A percentile compares a stretch with the other conserved stretches of the same genome.
These are phyloP conservation scores for Pisolithus marmoratus DNA, from an alignment of 768 basidiomycete genomes.

Conservation along the genomic window DNA sequence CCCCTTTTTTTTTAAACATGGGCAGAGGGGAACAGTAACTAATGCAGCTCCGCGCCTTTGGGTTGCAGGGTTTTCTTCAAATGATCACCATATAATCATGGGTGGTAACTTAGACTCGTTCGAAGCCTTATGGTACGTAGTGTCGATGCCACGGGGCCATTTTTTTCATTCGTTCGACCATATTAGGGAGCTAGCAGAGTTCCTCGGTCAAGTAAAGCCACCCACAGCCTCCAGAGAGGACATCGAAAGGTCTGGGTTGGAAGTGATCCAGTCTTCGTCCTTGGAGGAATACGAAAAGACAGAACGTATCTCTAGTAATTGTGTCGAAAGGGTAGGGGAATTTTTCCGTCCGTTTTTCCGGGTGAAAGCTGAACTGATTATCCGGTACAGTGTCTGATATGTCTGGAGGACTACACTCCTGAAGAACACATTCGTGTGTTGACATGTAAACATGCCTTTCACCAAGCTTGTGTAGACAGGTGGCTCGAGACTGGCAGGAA, in stretches of 20 bases:
- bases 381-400: conserved; percentile 64
- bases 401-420: conserved; percentile 76
- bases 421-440: conserved; percentile 80
- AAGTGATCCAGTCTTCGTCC: conserved; percentile 54
- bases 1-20: not conserved
- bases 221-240: conserved; percentile 80
- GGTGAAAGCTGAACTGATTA: not conserved
- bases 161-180: not conserved
- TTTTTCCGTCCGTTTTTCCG: not conserved
- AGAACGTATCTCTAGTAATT: conserved; percentile 69
- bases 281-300: conserved; percentile 51
- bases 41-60: conserved; percentile 1
- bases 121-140: conserved; percentile 68
- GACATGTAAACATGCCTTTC: conserved; percentile 85
- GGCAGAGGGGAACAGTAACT: not conserved
- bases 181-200: conserved; percentile 71
- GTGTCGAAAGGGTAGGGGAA: conserved; percentile 60
- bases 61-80: conserved; percentile 78
- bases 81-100: conserved; percentile 84
- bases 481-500: conserved; percentile 86
- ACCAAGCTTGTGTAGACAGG: conserved; percentile 79
- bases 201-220: conserved; percentile 78
- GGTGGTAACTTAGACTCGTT: conserved; percentile 74
- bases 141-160: not conserved
- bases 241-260: conserved; percentile 77